Evolutionary conservation across 306 rosid species (phyloP), one percentile per base, ranked within the genome.

Genomic region (Ceratonia siliqua): DNA sequence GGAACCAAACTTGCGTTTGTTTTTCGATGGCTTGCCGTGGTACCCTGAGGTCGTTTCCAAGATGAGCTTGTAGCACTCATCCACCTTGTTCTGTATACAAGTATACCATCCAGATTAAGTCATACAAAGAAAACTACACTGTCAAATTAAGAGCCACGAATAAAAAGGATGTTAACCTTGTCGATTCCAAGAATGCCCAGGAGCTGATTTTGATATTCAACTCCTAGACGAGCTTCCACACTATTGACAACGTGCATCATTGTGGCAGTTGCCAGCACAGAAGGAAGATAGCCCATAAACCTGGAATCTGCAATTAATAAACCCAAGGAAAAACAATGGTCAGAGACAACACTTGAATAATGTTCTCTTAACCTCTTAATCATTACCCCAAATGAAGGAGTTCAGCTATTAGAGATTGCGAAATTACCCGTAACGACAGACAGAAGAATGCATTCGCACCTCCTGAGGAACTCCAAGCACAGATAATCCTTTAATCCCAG

Each of bases 251-350:
- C 92, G 30, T 81, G 96, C 72, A 92, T 78, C 89, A 92, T 83
- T 28, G 92, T 87, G 22, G 99, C 99, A 42, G 82, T 76, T 38
- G 98, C 98, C 79, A 89, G 24, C 14, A 78, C 87, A 38, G 99
- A 92, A 38, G 99, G 97, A 57, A 82, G 91, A 67, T 86, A 92
- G 68, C 84, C 49, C 87, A 82, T 56, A 63, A 87, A 87, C 61
- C 92, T 86, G 20, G 78, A 85, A 86, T 95, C 99, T 95, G 92
- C 57, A 71, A 68, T 55, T 58, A 20, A 22, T 46, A 24, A 75
- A 7, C 9, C 38, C 20, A 0, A 6, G 6, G 20, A 24, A 1
- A 48, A 14, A 27, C 18, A 15, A 13, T 24, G 12, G 65, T 33
- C 0, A 62, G 15, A 41, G 32, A 39, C 43, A 33, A 5, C 24